These are phyloP conservation scores for Linaria vulgaris DNA, from an alignment of 257 asterid genomes.

Conservation along the genomic window DNA sequence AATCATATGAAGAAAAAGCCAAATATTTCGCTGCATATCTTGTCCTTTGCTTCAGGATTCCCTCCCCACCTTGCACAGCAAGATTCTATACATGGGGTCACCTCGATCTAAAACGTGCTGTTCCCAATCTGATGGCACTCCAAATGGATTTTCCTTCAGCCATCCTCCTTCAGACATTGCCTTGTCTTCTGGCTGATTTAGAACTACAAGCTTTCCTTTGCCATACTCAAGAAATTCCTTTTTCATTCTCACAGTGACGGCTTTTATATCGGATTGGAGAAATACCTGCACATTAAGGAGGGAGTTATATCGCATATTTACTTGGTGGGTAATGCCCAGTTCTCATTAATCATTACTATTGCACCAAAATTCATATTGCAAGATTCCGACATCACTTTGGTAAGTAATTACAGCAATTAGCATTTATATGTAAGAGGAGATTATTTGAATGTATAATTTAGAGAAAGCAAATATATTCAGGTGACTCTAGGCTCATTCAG, in stretches of 20 bases:
- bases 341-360: background rate
- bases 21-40: background rate
- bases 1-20: no score
- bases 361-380: background rate
- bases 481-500: conserved; percentile 1
- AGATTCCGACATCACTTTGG: background rate
- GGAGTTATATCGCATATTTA: conserved; percentile 1
- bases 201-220: conserved; percentile 54
- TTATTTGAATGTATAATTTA: background rate
- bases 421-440: background rate
- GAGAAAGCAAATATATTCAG: background rate
- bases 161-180: conserved; percentile 33
- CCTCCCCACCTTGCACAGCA: conserved; percentile 48
- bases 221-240: conserved; percentile 59
- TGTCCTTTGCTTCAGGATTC: conserved; percentile 26
- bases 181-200: conserved; percentile 27
- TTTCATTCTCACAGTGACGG: conserved; percentile 72
- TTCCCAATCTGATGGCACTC: conserved; percentile 91
- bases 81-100: conserved; percentile 73
- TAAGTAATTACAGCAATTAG: background rate
- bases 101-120: conserved; percentile 76
- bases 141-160: conserved; percentile 81
- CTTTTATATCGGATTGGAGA: conserved; percentile 90
- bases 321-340: conserved; percentile 5
- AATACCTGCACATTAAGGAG: conserved; percentile 55